Evolutionary conservation across 768 basidiomycete species (phyloP).

Genomic region (Auricularia auricula-judae): DNA sequence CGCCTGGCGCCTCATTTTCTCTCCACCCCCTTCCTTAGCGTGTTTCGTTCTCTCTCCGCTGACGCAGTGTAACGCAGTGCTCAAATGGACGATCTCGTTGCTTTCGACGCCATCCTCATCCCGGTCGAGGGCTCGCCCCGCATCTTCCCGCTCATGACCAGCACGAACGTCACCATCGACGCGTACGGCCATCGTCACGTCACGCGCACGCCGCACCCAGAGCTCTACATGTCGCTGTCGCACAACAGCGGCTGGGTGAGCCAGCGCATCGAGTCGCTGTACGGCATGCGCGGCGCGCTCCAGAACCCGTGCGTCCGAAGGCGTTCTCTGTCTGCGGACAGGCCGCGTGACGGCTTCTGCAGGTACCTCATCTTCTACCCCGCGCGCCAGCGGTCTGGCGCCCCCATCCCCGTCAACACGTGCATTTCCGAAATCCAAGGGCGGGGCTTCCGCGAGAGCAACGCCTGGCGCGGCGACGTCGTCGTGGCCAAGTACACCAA

Average conservation of each 20-base stretch:
- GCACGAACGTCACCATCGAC: conserved; percentile 25
- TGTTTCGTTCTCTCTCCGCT: background rate
- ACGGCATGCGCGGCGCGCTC: conserved; percentile 68
- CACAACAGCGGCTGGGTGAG: conserved; percentile 45
- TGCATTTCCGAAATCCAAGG: conserved; percentile 67
- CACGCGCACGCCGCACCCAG: conserved; percentile 67
- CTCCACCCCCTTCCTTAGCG: background rate
- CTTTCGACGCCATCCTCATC: conserved; percentile 66
- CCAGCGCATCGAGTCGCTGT: background rate
- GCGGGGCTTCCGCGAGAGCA: conserved; percentile 42
- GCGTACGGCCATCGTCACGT: conserved; percentile 9
- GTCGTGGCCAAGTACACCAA: conserved; percentile 60
- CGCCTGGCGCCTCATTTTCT: no score
- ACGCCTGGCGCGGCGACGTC: conserved; percentile 73
- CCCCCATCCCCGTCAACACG: conserved; percentile 75
- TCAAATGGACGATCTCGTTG: conserved; percentile 50
- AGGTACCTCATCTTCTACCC: conserved; percentile 72
- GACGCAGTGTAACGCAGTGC: background rate
- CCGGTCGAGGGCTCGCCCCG: conserved; percentile 69
- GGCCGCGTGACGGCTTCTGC: background rate
- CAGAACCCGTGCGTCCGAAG: conserved; percentile 34
- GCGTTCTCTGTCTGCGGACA: background rate
- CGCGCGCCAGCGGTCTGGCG: conserved; percentile 61
- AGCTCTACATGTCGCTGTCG: conserved; percentile 61
- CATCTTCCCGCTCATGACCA: conserved; percentile 68